phyloP scores from a whole-genome alignment of 352 stramenopile species.

The Globisporangium echinulatum region DNA sequence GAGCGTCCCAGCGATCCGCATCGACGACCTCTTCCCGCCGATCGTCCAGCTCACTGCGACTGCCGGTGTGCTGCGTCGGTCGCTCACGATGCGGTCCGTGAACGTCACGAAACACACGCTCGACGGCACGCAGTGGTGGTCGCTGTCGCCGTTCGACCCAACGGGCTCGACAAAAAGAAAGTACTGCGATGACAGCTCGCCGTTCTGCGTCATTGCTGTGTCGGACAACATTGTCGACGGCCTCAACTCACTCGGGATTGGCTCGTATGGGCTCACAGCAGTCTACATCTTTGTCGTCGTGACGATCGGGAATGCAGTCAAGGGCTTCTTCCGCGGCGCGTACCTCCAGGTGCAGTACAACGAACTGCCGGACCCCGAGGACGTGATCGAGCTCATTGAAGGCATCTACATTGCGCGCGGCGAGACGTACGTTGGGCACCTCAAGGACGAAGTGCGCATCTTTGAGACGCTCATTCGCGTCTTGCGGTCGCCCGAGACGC shows the following conservation, averaged over 20 bases:
- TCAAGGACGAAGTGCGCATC: constrained; percentile 85
- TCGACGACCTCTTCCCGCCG: constrained; percentile 45
- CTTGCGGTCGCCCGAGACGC: constrained; percentile 74
- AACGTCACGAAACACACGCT: constrained; percentile 56
- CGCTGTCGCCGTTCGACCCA: constrained; percentile 32
- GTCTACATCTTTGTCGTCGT: constrained; percentile 87
- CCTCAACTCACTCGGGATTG: constrained; percentile 69
- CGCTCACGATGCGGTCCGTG: constrained; percentile 42
- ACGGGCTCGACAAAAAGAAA: constrained; percentile 13
- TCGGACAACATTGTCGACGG: constrained; percentile 85
- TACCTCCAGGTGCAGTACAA: constrained; percentile 77
- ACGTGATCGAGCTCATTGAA: constrained; percentile 83
- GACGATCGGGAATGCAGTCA: constrained; percentile 80
- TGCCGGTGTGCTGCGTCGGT: constrained; percentile 46
- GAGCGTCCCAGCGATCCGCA: constrained; percentile 29
- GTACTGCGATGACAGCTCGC: constrained; percentile 40
- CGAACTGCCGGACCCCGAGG: constrained; percentile 74
- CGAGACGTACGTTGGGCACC: constrained; percentile 79
- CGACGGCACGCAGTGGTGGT: constrained; percentile 61
- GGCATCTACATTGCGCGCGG: constrained; percentile 84
- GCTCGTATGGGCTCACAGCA: constrained; percentile 78
- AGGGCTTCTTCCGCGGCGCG: constrained; percentile 77
- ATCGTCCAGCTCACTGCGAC: constrained; percentile 75
- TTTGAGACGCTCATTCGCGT: constrained; percentile 86
- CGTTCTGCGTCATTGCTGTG: constrained; percentile 79